These are phyloP conservation scores for Cyclospora cayetanensis DNA, from an alignment of 169 alveolate genomes.

Conservation along the genomic window DNA sequence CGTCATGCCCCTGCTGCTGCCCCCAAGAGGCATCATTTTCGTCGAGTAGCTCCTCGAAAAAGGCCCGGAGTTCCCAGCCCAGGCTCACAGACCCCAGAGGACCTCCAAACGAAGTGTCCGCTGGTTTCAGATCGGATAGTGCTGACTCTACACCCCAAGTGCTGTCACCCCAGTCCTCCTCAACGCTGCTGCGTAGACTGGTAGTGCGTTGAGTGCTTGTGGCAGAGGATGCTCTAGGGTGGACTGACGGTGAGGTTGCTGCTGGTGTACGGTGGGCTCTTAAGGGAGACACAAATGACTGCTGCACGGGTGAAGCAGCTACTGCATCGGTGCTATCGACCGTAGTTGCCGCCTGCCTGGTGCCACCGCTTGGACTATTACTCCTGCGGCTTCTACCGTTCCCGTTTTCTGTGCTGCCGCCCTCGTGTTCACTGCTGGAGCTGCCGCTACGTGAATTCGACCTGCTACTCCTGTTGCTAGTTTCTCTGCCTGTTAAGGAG, in stretches of 20 bases:
- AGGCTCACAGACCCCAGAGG: neutral
- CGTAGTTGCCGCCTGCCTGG: neutral
- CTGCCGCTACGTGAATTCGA: neutral
- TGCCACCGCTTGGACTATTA: neutral
- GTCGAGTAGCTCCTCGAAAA: neutral
- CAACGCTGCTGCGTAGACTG: neutral
- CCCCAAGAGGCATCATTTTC: neutral
- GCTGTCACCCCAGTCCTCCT: neutral
- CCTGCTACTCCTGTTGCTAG: slow-evolving; percentile 26
- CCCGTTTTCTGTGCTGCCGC: neutral
- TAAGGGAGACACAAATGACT: neutral
- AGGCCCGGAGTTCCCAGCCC: neutral
- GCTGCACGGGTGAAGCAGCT: neutral
- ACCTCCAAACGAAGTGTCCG: neutral
- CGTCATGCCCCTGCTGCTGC: neutral
- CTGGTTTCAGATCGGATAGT: neutral
- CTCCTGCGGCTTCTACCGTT: neutral
- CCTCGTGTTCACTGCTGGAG: neutral
- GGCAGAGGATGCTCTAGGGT: neutral
- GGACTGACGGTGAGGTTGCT: neutral
- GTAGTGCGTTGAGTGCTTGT: neutral
- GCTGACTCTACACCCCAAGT: neutral
- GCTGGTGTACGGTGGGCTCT: neutral
- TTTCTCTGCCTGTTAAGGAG: neutral
- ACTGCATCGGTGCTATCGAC: neutral